Evolutionary conservation across 352 stramenopile genomes (phyloP).

Genomic region (Pythium plurisporium): DNA sequence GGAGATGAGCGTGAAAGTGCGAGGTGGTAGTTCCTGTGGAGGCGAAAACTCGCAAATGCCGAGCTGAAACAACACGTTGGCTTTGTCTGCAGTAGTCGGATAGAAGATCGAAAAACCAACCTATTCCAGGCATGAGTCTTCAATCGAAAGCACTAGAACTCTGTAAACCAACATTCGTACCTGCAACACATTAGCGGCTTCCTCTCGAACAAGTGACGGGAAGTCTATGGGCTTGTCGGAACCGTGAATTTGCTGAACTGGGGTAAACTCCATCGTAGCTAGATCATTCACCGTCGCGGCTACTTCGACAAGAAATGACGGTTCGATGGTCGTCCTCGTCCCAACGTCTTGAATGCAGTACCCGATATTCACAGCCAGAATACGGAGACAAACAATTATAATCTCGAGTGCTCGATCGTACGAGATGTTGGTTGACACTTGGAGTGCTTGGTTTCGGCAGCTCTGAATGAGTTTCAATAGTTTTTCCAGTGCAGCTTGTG

Average conservation of each 20-base stretch:
- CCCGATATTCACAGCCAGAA: slow-evolving; percentile 7
- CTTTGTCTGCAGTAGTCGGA: background rate
- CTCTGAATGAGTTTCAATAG: background rate
- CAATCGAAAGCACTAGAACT: background rate
- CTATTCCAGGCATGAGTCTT: background rate
- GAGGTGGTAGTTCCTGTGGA: background rate
- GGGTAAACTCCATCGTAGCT: background rate
- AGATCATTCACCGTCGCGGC: background rate
- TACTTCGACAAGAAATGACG: background rate
- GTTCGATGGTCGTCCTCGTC: background rate
- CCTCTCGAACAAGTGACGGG: background rate
- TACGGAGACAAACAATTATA: slow-evolving; percentile 1
- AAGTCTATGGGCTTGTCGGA: background rate
- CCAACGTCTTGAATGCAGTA: background rate
- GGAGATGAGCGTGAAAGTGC: background rate
- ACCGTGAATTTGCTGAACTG: background rate
- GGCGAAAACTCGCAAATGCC: background rate
- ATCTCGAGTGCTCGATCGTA: background rate
- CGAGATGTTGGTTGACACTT: background rate
- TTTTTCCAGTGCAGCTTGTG: background rate
- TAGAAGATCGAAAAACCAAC: slow-evolving; percentile 3
- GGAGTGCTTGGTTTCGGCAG: background rate
- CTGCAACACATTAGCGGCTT: slow-evolving; percentile 1
- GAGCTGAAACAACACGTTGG: background rate
- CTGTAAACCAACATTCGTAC: background rate